These are phyloP conservation scores for Mrakiaceae sp. DNA, from an alignment of 1,284 basidiomycete species.

Conservation along the genomic window DNA sequence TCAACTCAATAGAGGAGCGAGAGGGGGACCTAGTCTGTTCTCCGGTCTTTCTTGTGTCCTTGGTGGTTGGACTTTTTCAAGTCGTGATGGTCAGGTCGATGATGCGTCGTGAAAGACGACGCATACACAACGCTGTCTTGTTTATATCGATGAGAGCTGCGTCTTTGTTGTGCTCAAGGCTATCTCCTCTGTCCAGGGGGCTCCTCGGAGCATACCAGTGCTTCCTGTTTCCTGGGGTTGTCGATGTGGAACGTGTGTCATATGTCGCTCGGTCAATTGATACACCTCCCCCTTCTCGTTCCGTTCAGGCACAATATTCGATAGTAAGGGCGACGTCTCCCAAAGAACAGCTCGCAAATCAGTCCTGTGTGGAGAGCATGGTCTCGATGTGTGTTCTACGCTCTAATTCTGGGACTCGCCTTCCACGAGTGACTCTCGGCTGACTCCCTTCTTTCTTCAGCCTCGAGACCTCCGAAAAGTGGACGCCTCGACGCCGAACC, in stretches of 20 bases:
- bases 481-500: constrained; percentile 83
- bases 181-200: background rate
- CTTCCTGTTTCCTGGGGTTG: no score
- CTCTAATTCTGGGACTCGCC: constrained; percentile 10
- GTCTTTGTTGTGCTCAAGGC: background rate
- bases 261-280: no score
- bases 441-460: constrained; percentile 37
- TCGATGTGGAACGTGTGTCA: no score
- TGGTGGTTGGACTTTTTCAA: no score
- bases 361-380: constrained; percentile 76
- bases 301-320: constrained; percentile 65
- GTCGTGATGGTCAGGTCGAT: no score
- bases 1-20: no score
- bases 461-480: constrained; percentile 94
- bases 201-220: no score
- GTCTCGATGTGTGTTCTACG: constrained; percentile 57
- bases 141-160: background rate
- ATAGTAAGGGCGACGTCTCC: constrained; percentile 74
- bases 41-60: no score
- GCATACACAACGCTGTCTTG: background rate
- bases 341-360: constrained; percentile 83
- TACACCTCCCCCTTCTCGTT: background rate
- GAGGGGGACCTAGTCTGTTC: no score
- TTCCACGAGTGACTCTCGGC: constrained; percentile 6
- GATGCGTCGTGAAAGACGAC: no score